Percentiles rank a stretch among this genome's conserved stretches.
Evolutionary conservation across 371 early-diverging fungal species (phyloP).

Genomic region (Haplosporangium sp.): DNA sequence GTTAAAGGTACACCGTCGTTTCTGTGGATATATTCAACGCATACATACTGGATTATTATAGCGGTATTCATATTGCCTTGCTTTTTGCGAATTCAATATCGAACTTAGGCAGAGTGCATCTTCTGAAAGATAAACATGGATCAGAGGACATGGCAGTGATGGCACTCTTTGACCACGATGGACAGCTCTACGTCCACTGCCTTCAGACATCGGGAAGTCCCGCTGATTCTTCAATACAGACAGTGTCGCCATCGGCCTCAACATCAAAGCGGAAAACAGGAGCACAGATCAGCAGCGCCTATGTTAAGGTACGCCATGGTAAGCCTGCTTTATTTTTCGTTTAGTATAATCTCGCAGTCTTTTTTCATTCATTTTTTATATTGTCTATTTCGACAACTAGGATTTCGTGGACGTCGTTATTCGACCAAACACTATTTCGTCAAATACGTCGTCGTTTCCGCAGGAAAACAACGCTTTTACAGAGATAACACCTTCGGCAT

Average conservation of each 20-base stretch:
- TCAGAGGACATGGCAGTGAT: slow-evolving; percentile 7
- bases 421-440: slow-evolving; percentile 22
- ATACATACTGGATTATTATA: no score
- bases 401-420: slow-evolving; percentile 37
- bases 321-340: background rate
- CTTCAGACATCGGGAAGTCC: slow-evolving; percentile 11
- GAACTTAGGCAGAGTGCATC: slow-evolving; percentile 14
- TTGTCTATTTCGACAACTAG: no score
- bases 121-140: slow-evolving; percentile 10
- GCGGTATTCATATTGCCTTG: no score
- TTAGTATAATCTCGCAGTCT: background rate
- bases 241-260: background rate
- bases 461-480: slow-evolving; percentile 28
- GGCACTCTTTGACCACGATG: slow-evolving; percentile 27
- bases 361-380: background rate
- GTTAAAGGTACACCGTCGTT: slow-evolving; percentile 6
- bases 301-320: slow-evolving; percentile 6
- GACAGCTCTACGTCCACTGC: slow-evolving; percentile 42
- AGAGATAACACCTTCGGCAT: slow-evolving; percentile 24
- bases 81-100: no score
- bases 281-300: background rate
- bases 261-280: slow-evolving; percentile 3
- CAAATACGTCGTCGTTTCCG: background rate
- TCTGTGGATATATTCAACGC: no score
- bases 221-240: no score